Evolutionary conservation across 176 grass and related monocot species (phyloP), one percentile per base, ranked within the genome.

Genomic region (Eragrostis curvula): DNA sequence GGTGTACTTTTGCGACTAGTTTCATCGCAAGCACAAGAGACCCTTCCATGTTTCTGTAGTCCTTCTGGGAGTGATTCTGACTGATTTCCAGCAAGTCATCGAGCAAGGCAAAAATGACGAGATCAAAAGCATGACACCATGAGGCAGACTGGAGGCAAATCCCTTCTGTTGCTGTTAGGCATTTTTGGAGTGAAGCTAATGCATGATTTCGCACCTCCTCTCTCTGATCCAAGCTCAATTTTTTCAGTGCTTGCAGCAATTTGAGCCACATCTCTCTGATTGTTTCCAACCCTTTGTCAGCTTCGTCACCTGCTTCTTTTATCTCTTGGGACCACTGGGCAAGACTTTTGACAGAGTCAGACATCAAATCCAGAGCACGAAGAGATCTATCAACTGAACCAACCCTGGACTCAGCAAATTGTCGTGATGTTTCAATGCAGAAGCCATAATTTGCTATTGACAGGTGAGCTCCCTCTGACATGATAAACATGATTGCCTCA

Each of bases 251-350:
- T 73, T 99, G 97, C 71, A 95, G 41, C 25, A 92, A 41, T 77
- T 87, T 90, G 44, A 96, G 76, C 97, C 97, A 99, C 97, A 99
- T 94, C 71, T 99, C 97, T 85, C 97, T 91, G 68, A 99, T 95
- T 77, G 83, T 84, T 64, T 96, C 93, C 64, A 70, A 58, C 47
- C 83, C 85, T 78, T 90, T 99, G n/a, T 94, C 93, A 55, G 87
- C 81, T 90, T 99, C 93, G 14, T 99, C 93, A 47, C 56, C 81
- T 57, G 87, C 30, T 55, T 79, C 89, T 66, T 91, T 90, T 60
- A 74, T 86, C 62, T 94, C 91, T 75, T 87, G 81, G 48, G 93
- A 94, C 97, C 97, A 99, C 48, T 47, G 79, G 18, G 77, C 80
- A 85, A 99, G 91, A 83, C 86, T 87, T 79, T 8, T 83, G 24